phyloP scores from a whole-genome alignment of 2,329 filamentous ascomycete species.

The Periconia macrospinosa region DNA sequence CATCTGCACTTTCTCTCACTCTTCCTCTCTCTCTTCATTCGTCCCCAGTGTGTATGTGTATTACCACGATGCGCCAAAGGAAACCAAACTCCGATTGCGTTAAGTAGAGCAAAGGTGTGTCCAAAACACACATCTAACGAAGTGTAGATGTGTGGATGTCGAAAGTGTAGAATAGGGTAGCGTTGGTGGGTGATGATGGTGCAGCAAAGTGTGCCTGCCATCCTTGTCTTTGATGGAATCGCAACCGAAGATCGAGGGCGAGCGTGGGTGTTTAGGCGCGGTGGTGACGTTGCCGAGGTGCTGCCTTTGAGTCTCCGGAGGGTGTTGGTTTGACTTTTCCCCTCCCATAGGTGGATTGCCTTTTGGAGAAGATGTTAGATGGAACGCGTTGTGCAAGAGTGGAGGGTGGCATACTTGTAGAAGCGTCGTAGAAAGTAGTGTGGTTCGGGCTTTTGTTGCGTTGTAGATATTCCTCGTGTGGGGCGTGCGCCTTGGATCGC shows the following conservation, averaged over 20 bases:
- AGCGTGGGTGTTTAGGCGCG: too few species aligned
- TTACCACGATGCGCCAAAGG: background rate
- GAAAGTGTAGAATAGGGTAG: too few species aligned
- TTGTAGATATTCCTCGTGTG: too few species aligned
- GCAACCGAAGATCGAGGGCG: background rate
- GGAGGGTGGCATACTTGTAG: background rate
- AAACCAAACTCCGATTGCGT: background rate
- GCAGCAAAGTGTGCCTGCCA: background rate
- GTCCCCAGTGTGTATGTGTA: too few species aligned
- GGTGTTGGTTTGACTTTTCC: too few species aligned
- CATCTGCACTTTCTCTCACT: too few species aligned
- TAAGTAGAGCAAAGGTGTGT: too few species aligned
- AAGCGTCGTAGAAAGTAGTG: slow-evolving; percentile 5
- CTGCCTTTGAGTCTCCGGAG: background rate
- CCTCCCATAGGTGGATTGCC: background rate
- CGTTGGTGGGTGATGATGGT: too few species aligned
- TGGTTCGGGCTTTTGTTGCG: background rate
- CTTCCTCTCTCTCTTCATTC: background rate
- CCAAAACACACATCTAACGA: too few species aligned
- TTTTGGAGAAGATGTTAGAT: slow-evolving; percentile 1
- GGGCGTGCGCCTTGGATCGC: too few species aligned
- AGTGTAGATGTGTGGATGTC: too few species aligned
- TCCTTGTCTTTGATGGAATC: background rate
- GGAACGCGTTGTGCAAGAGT: background rate
- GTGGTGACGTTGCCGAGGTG: background rate